Evolutionary conservation across 495 filamentous ascomycete species (phyloP).

Genomic region (Penicillium ochrochloron): DNA sequence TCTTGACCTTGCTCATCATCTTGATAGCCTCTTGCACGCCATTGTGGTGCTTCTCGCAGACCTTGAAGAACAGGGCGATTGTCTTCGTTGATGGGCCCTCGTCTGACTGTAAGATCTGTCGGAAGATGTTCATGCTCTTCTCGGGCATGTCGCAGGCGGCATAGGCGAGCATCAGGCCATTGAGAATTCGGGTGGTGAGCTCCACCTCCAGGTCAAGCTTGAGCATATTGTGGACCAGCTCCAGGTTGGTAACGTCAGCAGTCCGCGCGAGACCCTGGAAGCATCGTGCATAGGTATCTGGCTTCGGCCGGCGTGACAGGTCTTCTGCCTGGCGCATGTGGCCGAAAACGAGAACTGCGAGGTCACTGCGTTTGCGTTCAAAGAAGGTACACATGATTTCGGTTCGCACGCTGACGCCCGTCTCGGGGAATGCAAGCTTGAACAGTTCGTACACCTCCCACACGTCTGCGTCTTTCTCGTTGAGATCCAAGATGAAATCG

Average conservation of each 20-base stretch:
- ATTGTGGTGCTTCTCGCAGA: conserved; percentile 66
- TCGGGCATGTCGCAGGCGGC: conserved; percentile 64
- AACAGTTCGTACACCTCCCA: conserved; percentile 87
- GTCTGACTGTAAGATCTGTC: conserved; percentile 70
- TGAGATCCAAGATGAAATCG: conserved; percentile 64
- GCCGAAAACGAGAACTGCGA: conserved; percentile 83
- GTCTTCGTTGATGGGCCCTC: conserved; percentile 84
- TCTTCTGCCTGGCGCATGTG: conserved; percentile 79
- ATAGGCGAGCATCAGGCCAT: conserved; percentile 87
- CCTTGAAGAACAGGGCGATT: conserved; percentile 76
- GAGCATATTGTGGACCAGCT: conserved; percentile 84
- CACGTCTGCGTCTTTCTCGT: conserved; percentile 57
- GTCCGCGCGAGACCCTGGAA: conserved; percentile 74
- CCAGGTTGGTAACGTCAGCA: conserved; percentile 66
- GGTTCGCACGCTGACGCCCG: conserved; percentile 60
- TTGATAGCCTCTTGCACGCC: conserved; percentile 68
- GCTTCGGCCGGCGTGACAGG: conserved; percentile 60
- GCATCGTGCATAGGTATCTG: conserved; percentile 74
- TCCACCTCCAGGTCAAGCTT: conserved; percentile 85
- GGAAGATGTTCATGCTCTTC: conserved; percentile 77
- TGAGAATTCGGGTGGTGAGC: conserved; percentile 73
- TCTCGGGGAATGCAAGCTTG: conserved; percentile 78
- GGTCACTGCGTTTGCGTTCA: conserved; percentile 71
- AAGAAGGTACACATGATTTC: conserved; percentile 86
- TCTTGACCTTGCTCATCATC: conserved; percentile 73